Evolutionary conservation across 2,329 filamentous ascomycete species (phyloP).

Genomic region (Trematosphaeria pertusa): DNA sequence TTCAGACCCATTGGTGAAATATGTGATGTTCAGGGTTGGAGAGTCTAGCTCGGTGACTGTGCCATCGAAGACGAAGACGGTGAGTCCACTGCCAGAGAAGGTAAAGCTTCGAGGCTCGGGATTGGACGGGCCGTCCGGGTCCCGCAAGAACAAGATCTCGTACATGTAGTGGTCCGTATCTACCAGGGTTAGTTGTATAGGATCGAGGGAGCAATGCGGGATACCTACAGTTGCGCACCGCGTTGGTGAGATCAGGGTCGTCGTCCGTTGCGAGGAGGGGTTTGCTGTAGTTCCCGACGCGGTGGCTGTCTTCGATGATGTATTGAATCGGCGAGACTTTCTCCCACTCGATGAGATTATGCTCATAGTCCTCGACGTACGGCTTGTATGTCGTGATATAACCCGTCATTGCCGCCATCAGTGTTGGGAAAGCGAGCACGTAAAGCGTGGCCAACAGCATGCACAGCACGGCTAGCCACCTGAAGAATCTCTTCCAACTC

Average conservation of each 20-base stretch:
- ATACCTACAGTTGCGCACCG: constrained; percentile 23
- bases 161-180: too few species aligned
- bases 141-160: too few species aligned
- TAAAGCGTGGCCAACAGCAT: constrained; percentile 43
- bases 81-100: not conserved
- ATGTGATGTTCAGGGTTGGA: constrained; percentile 28
- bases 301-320: constrained; percentile 24
- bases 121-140: too few species aligned
- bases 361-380: constrained; percentile 33
- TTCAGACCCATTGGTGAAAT: not conserved
- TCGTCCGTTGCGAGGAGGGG: constrained; percentile 18
- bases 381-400: constrained; percentile 42
- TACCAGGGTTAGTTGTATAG: too few species aligned
- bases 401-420: constrained; percentile 50
- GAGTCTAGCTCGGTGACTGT: constrained; percentile 8
- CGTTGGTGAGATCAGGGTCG: constrained; percentile 17
- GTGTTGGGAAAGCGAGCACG: constrained; percentile 45
- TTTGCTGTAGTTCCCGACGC: constrained; percentile 24
- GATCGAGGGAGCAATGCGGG: too few species aligned
- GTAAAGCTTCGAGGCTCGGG: too few species aligned
- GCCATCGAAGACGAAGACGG: constrained; percentile 4
- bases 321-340: constrained; percentile 21
- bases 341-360: constrained; percentile 33
- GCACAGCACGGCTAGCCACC: constrained; percentile 39
- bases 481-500: constrained; percentile 36